These are phyloP conservation scores for Anaeromyces robustus DNA, from an alignment of 192 early-diverging fungal species.

Conservation along the genomic window DNA sequence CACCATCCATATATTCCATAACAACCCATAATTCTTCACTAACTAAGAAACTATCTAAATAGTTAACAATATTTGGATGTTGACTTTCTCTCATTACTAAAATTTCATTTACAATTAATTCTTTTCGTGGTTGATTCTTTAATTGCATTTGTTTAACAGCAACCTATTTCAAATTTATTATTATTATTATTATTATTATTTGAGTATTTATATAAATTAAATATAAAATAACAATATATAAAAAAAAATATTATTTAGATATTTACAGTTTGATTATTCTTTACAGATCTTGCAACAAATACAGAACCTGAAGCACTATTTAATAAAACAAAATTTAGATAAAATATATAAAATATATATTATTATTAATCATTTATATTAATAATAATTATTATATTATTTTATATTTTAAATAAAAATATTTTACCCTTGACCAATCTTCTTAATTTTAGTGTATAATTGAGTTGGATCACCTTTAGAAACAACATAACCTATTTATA, in stretches of 20 bases:
- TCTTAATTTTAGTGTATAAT: constrained; percentile 85
- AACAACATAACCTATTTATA: constrained; percentile 55
- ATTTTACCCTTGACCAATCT: constrained; percentile 85
- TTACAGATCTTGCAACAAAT: constrained; percentile 69
- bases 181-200: not conserved
- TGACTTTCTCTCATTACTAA: constrained; percentile 83
- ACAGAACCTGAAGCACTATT: constrained; percentile 90
- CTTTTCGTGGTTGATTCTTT: constrained; percentile 69
- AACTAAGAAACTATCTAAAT: constrained; percentile 78
- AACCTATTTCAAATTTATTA: constrained; percentile 31
- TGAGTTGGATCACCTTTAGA: constrained; percentile 77
- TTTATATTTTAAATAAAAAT: not conserved
- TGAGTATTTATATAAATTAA: not conserved
- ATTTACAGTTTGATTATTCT: constrained; percentile 26
- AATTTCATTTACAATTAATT: constrained; percentile 85
- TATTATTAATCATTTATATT: not conserved
- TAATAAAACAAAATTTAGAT: not conserved
- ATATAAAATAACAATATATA: too few species aligned
- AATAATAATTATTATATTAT: not conserved
- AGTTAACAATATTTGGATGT: constrained; percentile 96
- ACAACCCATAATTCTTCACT: constrained; percentile 89
- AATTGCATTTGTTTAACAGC: constrained; percentile 94
- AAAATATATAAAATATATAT: not conserved
- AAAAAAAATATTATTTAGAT: not conserved
- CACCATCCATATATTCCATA: constrained; percentile 99